Evolutionary conservation across 805 yeast genomes (phyloP), one percentile per base, ranked within the genome.

Genomic region (Lipomyces sp.): DNA sequence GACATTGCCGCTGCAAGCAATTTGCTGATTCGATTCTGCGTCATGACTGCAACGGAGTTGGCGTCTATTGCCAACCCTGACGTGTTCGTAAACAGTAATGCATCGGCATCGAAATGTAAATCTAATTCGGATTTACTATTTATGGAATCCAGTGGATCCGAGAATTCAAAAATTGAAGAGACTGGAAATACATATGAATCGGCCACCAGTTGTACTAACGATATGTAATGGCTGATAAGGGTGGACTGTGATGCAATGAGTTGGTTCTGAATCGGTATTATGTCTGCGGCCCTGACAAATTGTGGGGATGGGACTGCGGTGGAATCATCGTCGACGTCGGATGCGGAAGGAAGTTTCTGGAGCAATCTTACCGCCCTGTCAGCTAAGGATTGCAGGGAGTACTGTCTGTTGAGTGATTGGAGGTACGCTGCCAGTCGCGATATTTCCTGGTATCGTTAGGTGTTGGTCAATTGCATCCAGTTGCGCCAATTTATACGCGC

Each of bases 101-200:
- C 24, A n/a, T 51, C 62, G 33, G 39, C 6, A 48, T 63, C 65
- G 48, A 63, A 51, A 3, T 34, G 29, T 10, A 39, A 24, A 33
- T 35, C n/a, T n/a, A 18, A 5, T 18, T 32, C 8, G 6, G 15
- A 24, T n/a, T 15, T 51, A 32, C 50, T 50, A 32, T 56, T 50
- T 6, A 53, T 24, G 4, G 48, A 11, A 34, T 34, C 15, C 60
- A 18, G 35, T 30, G 18, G 29, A 18, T 33, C 55, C 11, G 55
- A 15, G 32, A 54, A 34, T 5, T 51, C 54, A 10, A 60, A 56
- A 8, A 45, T 35, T 8, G 66, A 48, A 11, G 64, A 18, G 18
- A 57, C 37, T 1, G 69, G 69, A 42, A 66, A 66, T 3, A 63
- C 64, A 60, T 63, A 66, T 34, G 62, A 13, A 32, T 34, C 60